A percentile compares a stretch with the other conserved stretches of the same genome.
These are phyloP conservation scores for Balamuthia mandrillaris DNA, from an alignment of 208 protist genomes.

Conservation along the genomic window DNA sequence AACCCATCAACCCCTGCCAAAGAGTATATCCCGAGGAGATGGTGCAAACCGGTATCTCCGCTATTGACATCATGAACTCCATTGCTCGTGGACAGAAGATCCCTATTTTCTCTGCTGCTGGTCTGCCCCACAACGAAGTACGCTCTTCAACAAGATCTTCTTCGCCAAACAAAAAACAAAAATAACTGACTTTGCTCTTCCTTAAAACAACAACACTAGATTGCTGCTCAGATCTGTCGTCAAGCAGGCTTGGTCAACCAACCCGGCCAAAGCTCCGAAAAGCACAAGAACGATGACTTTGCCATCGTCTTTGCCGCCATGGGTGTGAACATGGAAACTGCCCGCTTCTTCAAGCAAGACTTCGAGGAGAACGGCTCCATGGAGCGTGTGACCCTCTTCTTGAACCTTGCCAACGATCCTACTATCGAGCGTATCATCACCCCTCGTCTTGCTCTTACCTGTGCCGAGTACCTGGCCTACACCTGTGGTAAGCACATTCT, in stretches of 20 bases:
- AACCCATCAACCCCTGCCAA: constrained; percentile 98
- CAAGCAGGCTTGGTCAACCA: constrained; percentile 97
- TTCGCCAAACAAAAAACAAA: not conserved
- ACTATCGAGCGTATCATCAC: constrained; percentile 99
- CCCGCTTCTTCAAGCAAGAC: constrained; percentile 99
- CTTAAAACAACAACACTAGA: constrained; percentile 59
- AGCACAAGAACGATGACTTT: constrained; percentile 92
- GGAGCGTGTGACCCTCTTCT: constrained; percentile 77
- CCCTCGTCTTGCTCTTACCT: constrained; percentile 98
- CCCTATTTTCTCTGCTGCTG: constrained; percentile 99
- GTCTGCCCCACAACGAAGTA: constrained; percentile 99
- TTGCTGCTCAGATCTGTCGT: constrained; percentile 99
- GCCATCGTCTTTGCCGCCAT: constrained; percentile 99
- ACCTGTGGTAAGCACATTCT: constrained; percentile 99
- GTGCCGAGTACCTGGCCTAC: constrained; percentile 99
- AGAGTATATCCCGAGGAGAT: constrained; percentile 99
- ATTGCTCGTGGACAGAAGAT: constrained; percentile 99
- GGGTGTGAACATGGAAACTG: constrained; percentile 98
- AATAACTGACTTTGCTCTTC: not conserved
- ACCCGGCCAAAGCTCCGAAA: constrained; percentile 66
- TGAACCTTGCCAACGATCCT: constrained; percentile 70
- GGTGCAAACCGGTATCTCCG: constrained; percentile 99
- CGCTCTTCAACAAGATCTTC: not conserved
- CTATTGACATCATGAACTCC: constrained; percentile 99
- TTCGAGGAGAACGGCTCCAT: constrained; percentile 99